Conservation (phyloP, 306 rosid genomes). For the Styphnolobium japonicum region DNA sequence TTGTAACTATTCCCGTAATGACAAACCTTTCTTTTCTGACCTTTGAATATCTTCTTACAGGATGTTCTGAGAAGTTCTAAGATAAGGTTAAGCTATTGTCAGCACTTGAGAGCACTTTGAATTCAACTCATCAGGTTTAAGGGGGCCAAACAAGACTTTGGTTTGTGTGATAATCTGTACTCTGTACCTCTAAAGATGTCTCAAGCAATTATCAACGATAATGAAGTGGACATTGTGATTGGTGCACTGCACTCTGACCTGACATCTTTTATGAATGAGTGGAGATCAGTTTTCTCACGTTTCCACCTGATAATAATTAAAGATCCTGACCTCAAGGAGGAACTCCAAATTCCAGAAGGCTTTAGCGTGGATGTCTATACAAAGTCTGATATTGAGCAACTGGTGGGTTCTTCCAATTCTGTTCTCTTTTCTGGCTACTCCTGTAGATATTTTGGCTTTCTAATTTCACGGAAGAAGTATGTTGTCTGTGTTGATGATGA, state of each 20-base stretch:
- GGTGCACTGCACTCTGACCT: slow-evolving; percentile 77
- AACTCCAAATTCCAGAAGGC: slow-evolving; percentile 74
- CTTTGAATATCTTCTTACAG: slow-evolving; percentile 40
- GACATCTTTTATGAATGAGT: slow-evolving; percentile 64
- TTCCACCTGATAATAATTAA: slow-evolving; percentile 82
- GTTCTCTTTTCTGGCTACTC: slow-evolving; percentile 85
- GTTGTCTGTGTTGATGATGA: slow-evolving; percentile 89
- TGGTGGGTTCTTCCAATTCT: slow-evolving; percentile 68
- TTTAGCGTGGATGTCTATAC: slow-evolving; percentile 59
- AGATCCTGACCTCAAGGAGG: slow-evolving; percentile 85
- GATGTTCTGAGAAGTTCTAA: slow-evolving; percentile 82
- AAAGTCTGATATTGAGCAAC: slow-evolving; percentile 62
- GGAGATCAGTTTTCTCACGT: slow-evolving; percentile 72
- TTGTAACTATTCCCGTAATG: not conserved
- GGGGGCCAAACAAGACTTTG: slow-evolving; percentile 16
- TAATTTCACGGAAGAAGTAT: slow-evolving; percentile 77
- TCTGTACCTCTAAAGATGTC: slow-evolving; percentile 56
- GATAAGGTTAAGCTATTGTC: slow-evolving; percentile 24
- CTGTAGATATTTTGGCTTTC: slow-evolving; percentile 90
- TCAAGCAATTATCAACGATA: slow-evolving; percentile 46
- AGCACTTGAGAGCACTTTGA: slow-evolving; percentile 15
- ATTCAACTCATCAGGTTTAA: slow-evolving; percentile 19
- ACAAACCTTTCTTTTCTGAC: slow-evolving; percentile 27
- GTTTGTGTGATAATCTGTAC: slow-evolving; percentile 22
- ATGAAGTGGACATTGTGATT: slow-evolving; percentile 88